These are phyloP conservation scores for Pinus albicaulis DNA, from an alignment of 75 land plant genomes.

Conservation along the genomic window DNA sequence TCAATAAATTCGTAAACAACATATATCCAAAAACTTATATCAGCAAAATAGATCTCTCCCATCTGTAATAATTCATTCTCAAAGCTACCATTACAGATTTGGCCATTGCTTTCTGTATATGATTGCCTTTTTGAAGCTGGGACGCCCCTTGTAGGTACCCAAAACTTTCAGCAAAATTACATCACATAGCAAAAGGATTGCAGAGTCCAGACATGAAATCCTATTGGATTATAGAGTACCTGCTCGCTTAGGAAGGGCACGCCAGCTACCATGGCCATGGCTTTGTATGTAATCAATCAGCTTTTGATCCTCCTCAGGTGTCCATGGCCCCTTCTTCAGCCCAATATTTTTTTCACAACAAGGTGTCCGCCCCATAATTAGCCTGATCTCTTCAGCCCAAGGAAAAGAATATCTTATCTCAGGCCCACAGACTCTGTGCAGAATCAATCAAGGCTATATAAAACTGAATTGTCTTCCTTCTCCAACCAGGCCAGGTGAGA, in stretches of 20 bases:
- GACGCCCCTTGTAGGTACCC: no score
- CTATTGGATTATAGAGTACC: constrained; percentile 3
- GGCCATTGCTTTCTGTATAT: no score
- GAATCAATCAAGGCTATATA: neutral
- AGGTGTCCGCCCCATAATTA: constrained; percentile 16
- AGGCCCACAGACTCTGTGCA: neutral
- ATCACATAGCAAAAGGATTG: no score
- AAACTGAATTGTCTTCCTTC: neutral
- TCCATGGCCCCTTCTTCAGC: constrained; percentile 27
- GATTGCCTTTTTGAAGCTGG: no score
- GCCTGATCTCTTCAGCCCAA: neutral
- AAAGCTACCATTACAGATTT: no score
- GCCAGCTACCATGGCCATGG: constrained; percentile 27
- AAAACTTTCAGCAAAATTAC: no score
- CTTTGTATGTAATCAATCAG: constrained; percentile 15
- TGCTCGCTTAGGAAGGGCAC: constrained; percentile 23
- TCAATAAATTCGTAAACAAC: no score
- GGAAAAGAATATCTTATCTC: neutral
- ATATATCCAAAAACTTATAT: no score
- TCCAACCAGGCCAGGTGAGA: no score
- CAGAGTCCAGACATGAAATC: no score
- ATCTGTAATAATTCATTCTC: no score
- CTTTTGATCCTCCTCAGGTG: constrained; percentile 19
- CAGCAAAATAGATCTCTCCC: no score
- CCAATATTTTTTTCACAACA: constrained; percentile 25